Percentiles rank a stretch among this genome's conserved stretches.
Evolutionary conservation across 225 moss, liverwort and hornwort species (phyloP).

Genomic region (Ulota crispa): DNA sequence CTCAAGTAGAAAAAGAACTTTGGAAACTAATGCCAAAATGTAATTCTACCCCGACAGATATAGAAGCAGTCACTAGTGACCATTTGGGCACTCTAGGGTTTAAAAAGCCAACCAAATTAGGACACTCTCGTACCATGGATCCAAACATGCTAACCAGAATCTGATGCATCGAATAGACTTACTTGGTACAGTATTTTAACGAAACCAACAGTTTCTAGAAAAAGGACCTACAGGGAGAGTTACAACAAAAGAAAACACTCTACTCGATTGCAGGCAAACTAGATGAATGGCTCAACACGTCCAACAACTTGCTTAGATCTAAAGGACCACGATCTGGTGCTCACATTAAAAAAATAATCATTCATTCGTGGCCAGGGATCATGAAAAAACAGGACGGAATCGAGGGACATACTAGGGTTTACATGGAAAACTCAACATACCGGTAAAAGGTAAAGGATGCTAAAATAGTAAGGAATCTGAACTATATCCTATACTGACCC

Average conservation of each 20-base stretch:
- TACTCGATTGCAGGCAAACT: not conserved
- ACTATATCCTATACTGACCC: not conserved
- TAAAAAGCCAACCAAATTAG: not conserved
- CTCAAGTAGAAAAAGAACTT: not conserved
- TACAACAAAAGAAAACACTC: not conserved
- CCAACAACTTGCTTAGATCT: not conserved
- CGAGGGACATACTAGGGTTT: not conserved
- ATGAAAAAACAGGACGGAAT: not conserved
- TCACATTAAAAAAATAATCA: not conserved
- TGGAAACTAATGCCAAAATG: not conserved
- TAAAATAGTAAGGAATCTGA: not conserved
- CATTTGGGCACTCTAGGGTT: not conserved
- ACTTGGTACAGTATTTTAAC: not conserved
- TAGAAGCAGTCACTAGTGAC: not conserved
- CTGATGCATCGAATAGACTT: not conserved
- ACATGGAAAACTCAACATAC: not conserved
- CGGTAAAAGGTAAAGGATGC: not conserved
- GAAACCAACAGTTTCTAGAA: not conserved
- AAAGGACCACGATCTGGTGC: not conserved
- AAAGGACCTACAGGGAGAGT: not conserved
- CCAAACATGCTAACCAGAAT: not conserved
- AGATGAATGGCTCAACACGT: not conserved
- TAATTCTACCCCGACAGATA: not conserved
- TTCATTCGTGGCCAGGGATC: not conserved
- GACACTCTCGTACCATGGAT: not conserved